These are phyloP conservation scores for Fusarium multiceps DNA, from an alignment of 2,329 filamentous ascomycete genomes.

Conservation along the genomic window DNA sequence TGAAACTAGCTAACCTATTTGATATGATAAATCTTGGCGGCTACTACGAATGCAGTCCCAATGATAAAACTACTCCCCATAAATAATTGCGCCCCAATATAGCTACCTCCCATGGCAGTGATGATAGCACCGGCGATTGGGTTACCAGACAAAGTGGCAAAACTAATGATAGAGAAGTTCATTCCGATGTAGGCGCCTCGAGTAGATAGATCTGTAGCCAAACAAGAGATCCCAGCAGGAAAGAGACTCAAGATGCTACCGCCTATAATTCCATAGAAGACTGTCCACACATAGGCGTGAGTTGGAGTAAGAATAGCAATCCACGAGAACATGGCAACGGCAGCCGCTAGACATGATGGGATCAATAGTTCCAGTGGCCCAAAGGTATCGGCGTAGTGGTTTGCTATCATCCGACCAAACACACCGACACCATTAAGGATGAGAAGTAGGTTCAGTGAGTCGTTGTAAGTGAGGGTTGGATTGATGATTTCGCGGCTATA, in stretches of 20 bases:
- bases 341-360: neutral
- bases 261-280: constrained; percentile 70
- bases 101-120: constrained; percentile 53
- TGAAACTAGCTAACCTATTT: too few relatives aligned
- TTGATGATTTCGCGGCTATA: constrained; percentile 55
- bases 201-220: constrained; percentile 63
- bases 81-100: constrained; percentile 62
- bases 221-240: constrained; percentile 69
- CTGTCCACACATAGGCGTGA: constrained; percentile 69
- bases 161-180: constrained; percentile 66
- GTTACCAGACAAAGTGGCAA: constrained; percentile 62
- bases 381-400: constrained; percentile 56
- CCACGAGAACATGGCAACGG: constrained; percentile 55
- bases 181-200: constrained; percentile 67
- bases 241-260: constrained; percentile 67
- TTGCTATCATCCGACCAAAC: constrained; percentile 61
- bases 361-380: neutral
- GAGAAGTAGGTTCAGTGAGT: constrained; percentile 48
- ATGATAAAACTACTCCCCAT: constrained; percentile 46
- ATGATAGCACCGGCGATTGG: constrained; percentile 65
- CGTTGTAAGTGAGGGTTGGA: neutral
- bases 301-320: constrained; percentile 61
- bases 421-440: constrained; percentile 66
- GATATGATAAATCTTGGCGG: neutral
- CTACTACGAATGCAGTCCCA: neutral